Base-by-base conservation (phyloP, 352 stramenopile species). In the Blastocystis sp. region DNA sequence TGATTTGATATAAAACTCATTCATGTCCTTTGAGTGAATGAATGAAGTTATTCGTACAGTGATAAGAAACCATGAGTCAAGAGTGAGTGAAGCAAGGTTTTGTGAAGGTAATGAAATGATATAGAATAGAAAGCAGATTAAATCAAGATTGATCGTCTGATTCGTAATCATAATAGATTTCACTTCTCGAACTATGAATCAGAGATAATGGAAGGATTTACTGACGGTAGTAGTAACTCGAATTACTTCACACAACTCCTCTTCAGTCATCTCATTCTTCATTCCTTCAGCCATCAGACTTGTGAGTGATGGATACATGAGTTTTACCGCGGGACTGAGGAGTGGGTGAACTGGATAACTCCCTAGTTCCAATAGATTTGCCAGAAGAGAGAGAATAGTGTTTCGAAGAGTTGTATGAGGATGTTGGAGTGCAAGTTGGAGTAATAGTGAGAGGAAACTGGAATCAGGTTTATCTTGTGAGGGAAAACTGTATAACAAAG, bases 391-490 rank as follows among this genome's bases (percentile, higher is more conserved):
- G 9, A 49, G 24, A 39, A 73, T 73, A 39, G 7, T 29, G 7
- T 37, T 19, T 29, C n/a, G 61, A 9, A 46, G n/a, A 14, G 9
- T 7, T 9, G 12, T 49, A n/a, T 73, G 24, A 11, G 61, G 32
- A 39, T 39, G 16, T 11, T 19, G 32, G 7, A 14, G n/a, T 7
- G 24, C 21, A 14, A 73, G 61, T 14, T 6, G 24, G 32, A 73
- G 61, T 19, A 73, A 39, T 16, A 73, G n/a, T 24, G 61, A 39
- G 61, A 73, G 61, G 32, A 73, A n/a, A 46, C 32, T 73, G 61
- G 11, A 14, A 5, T 39, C 9, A 5, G 61, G 61, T 5, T 39
- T 16, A 14, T 19, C 32, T 9, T 9, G 9, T 29, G n/a, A 39
- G 9, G 61, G 61, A 39, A 73, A 73, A 39, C 24, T 49, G 61